Evolutionary conservation across 2,329 filamentous ascomycete species (phyloP).

Genomic region (Didymella lethalis): DNA sequence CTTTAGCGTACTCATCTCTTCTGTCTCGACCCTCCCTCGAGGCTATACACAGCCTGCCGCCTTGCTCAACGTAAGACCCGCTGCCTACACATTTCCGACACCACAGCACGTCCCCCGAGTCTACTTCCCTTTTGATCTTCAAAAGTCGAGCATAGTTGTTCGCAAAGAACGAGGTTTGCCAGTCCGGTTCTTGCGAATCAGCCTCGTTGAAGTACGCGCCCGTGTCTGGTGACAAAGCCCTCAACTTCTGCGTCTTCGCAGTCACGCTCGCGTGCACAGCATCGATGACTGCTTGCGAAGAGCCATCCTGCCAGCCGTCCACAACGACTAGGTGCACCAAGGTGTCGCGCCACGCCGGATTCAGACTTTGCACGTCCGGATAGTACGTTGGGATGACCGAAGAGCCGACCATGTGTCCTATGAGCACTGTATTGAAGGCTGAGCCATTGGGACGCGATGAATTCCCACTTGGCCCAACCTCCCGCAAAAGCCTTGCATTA

Average conservation of each 20-base stretch:
- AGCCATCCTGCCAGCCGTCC: slow-evolving; percentile 25
- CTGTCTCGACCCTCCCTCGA: background rate
- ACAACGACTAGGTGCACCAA: slow-evolving; percentile 33
- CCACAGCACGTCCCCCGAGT: slow-evolving; percentile 35
- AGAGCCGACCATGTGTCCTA: slow-evolving; percentile 37
- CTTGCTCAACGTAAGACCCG: slow-evolving; percentile 30
- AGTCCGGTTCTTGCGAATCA: slow-evolving; percentile 36
- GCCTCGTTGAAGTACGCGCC: slow-evolving; percentile 45
- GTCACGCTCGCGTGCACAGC: slow-evolving; percentile 32
- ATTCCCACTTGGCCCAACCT: background rate
- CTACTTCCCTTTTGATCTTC: slow-evolving; percentile 32
- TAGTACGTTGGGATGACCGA: slow-evolving; percentile 26
- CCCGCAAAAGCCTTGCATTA: slow-evolving; percentile 25
- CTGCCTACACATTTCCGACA: slow-evolving; percentile 40
- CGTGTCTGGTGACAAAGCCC: slow-evolving; percentile 29
- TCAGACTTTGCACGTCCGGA: slow-evolving; percentile 26
- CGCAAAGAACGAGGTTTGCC: slow-evolving; percentile 38
- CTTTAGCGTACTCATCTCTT: background rate
- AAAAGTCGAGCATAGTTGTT: slow-evolving; percentile 28
- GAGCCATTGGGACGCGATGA: background rate
- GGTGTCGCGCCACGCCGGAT: slow-evolving; percentile 38
- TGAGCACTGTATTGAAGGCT: slow-evolving; percentile 25
- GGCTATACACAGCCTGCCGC: slow-evolving; percentile 31
- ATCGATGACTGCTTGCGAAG: slow-evolving; percentile 16
- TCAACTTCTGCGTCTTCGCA: slow-evolving; percentile 26